Evolutionary conservation across 306 rosid species (phyloP).

Genomic region (Prunus fruticosa): DNA sequence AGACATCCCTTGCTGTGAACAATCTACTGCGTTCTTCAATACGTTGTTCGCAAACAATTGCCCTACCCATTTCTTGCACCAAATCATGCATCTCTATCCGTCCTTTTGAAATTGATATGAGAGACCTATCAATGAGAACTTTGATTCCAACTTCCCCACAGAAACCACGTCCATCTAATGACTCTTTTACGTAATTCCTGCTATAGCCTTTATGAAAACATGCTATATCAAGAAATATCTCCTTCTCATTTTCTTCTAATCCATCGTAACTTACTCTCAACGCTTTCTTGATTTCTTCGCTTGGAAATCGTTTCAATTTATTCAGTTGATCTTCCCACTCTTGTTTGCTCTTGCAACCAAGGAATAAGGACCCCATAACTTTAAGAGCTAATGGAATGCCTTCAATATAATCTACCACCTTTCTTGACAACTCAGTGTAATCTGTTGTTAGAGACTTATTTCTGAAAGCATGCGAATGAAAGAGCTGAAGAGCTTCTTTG

Average conservation of each 20-base stretch:
- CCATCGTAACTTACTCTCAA: conserved; percentile 1
- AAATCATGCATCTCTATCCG: conserved; percentile 29
- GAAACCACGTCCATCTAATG: conserved; percentile 12
- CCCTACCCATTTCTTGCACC: conserved; percentile 36
- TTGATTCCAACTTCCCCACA: conserved; percentile 16
- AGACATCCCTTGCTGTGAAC: too few relatives aligned
- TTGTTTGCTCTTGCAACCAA: background rate
- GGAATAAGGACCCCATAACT: background rate
- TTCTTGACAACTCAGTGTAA: background rate
- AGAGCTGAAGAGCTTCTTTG: conserved; percentile 11
- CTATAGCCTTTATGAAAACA: conserved; percentile 42
- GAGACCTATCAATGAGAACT: conserved; percentile 35
- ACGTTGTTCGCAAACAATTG: conserved; percentile 25
- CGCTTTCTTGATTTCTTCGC: background rate
- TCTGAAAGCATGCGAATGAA: conserved; percentile 11
- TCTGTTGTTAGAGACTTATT: background rate
- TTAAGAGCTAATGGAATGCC: background rate
- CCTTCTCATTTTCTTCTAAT: conserved; percentile 14
- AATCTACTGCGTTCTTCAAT: background rate
- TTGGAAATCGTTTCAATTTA: conserved; percentile 1
- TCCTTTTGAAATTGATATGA: conserved; percentile 16
- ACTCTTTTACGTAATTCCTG: conserved; percentile 5
- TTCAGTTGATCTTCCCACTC: background rate
- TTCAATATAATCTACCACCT: background rate
- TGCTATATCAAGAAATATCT: conserved; percentile 18